phyloP scores from a whole-genome alignment of 176 grass and related monocot genomes.

The Metroxylon sagu region DNA sequence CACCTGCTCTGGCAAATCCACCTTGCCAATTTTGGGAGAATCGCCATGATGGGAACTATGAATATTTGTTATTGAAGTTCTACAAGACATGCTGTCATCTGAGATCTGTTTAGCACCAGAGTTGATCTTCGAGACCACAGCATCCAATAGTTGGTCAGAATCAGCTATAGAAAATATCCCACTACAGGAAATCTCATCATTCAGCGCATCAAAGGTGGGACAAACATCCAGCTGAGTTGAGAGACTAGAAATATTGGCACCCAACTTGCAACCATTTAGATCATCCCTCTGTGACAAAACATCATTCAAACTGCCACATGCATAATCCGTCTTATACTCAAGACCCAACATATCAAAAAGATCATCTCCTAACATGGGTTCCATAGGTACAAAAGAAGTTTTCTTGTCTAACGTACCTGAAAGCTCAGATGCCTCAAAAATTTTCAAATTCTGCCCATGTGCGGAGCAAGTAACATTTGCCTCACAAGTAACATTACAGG shows the following conservation, averaged over 20 bases:
- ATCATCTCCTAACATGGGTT: constrained; percentile 35
- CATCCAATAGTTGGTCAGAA: constrained; percentile 69
- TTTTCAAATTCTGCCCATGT: constrained; percentile 17
- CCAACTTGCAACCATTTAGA: constrained; percentile 29
- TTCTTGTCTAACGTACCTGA: constrained; percentile 11
- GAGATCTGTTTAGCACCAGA: constrained; percentile 35
- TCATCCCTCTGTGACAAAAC: constrained; percentile 29
- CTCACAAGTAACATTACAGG: constrained; percentile 1
- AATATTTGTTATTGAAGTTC: constrained; percentile 41
- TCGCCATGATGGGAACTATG: constrained; percentile 31
- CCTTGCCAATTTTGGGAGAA: background rate
- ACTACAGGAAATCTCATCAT: constrained; percentile 36
- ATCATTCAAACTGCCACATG: constrained; percentile 25
- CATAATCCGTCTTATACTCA: constrained; percentile 29
- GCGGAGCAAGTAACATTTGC: constrained; percentile 25
- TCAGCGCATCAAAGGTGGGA: constrained; percentile 31
- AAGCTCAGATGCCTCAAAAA: constrained; percentile 11
- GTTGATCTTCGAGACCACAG: constrained; percentile 62
- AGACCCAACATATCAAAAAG: constrained; percentile 53
- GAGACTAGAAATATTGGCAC: constrained; percentile 34
- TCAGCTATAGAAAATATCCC: constrained; percentile 43
- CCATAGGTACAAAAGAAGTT: constrained; percentile 26
- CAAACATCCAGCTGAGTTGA: constrained; percentile 26
- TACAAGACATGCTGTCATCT: constrained; percentile 53
- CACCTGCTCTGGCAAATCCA: constrained; percentile 24